These are phyloP conservation scores for Candida ulmi DNA, from an alignment of 805 yeast genomes.

Conservation along the genomic window DNA sequence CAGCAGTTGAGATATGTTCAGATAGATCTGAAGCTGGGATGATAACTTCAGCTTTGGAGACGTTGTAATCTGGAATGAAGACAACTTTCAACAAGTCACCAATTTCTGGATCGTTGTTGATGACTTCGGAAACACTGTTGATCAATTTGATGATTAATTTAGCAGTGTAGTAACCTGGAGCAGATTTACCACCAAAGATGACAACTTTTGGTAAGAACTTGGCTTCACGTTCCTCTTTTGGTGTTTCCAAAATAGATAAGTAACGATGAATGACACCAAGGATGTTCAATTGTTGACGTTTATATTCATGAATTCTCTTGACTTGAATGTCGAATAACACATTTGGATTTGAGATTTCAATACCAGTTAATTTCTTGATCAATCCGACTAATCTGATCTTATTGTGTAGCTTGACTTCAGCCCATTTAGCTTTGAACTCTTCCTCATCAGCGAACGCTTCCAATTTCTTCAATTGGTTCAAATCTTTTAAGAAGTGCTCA, in stretches of 20 bases:
- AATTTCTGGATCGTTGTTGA: constrained; percentile 72
- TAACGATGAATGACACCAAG: constrained; percentile 86
- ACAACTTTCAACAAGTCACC: constrained; percentile 78
- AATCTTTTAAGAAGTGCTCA: constrained; percentile 62
- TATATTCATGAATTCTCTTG: constrained; percentile 92
- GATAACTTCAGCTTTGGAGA: constrained; percentile 88
- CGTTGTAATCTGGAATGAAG: constrained; percentile 88
- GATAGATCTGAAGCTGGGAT: constrained; percentile 87
- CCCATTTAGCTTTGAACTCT: constrained; percentile 68
- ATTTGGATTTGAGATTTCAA: constrained; percentile 55
- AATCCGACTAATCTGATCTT: constrained; percentile 62
- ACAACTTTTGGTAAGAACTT: constrained; percentile 67
- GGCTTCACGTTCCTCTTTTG: constrained; percentile 54
- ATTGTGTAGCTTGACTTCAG: constrained; percentile 60
- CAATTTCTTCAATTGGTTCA: constrained; percentile 60
- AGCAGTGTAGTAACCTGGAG: constrained; percentile 97
- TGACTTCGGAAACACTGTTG: constrained; percentile 74
- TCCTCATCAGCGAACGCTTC: constrained; percentile 63
- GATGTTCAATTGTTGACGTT: constrained; percentile 89
- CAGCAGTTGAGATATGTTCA: constrained; percentile 94
- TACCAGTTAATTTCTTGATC: constrained; percentile 55
- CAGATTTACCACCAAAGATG: constrained; percentile 91
- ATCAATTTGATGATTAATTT: constrained; percentile 83
- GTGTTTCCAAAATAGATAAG: constrained; percentile 62
- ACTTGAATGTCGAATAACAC: constrained; percentile 89